Evolutionary conservation across 2,329 filamentous ascomycete genomes (phyloP), one percentile per base, ranked within the genome.

Genomic region (Penicillium brevicompactum): DNA sequence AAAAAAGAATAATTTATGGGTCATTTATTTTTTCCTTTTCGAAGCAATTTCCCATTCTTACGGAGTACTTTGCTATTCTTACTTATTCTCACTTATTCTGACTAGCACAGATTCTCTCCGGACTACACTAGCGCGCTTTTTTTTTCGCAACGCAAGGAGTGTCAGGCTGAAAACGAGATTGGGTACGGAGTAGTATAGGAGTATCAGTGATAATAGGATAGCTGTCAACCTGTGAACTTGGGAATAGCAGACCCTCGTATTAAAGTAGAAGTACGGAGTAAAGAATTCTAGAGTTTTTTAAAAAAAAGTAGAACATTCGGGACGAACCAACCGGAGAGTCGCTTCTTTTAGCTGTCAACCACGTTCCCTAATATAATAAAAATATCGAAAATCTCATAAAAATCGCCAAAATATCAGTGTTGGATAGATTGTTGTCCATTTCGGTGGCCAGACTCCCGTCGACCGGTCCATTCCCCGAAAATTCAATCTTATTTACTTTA

Each of bases 41-140:
- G 5, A 27, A 27, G 24, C 24, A 27, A 27, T 27, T 27, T 27
- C 24, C 24, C 24, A 27, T 27, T 27, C 24, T 27, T 27, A 27
- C 24, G 18, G 18, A 18, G 18, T 40, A n/a, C 16, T 32, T 21
- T 45, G 16, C 48, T 45, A 18, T 42, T 31, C 18, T 16, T 27
- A 34, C 31, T 34, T 27, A 27, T 34, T 34, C 14, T 34, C 7
- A 34, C 32, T 34, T 34, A 14, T 34, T 34, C 42, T 42, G 5
- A 32, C 32, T 46, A 48, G 45, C 46, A 56, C 51, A 48, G 14
- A 45, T 47, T 54, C 49, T 57, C 46, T 59, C 56, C 50, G 53
- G 53, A 56, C 45, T 46, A 41, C 38, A 38, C 46, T 55, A 57
- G 52, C 38, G 52, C 24, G 42, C 47, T 46, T 22, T 27, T 14